These are phyloP conservation scores for Calonectria pteridis DNA, from an alignment of 2,329 filamentous ascomycete species.

Conservation along the genomic window DNA sequence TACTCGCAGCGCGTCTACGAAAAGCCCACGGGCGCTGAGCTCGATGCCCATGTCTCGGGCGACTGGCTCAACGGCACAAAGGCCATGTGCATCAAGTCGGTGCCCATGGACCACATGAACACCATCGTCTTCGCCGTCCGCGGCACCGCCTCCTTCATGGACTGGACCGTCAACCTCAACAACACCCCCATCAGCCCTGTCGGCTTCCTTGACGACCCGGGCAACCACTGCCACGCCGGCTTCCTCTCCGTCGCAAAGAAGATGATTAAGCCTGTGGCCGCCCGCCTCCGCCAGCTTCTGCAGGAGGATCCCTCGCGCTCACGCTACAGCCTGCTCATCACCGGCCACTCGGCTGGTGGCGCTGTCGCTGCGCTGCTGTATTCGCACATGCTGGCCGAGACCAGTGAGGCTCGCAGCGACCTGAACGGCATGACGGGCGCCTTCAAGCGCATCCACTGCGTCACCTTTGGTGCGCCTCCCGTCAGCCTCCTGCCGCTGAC, in stretches of 20 bases:
- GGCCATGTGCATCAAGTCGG: slow-evolving; percentile 86
- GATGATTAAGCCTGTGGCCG: slow-evolving; percentile 81
- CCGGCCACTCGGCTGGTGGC: slow-evolving; percentile 88
- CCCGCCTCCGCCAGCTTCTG: slow-evolving; percentile 76
- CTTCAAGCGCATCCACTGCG: slow-evolving; percentile 85
- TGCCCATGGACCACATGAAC: slow-evolving; percentile 82
- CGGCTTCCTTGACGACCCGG: slow-evolving; percentile 81
- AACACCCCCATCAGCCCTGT: slow-evolving; percentile 73
- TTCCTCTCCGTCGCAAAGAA: slow-evolving; percentile 81
- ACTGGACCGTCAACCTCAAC: slow-evolving; percentile 88
- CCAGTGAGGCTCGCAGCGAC: slow-evolving; percentile 70
- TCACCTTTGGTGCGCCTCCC: slow-evolving; percentile 88
- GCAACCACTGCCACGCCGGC: slow-evolving; percentile 84
- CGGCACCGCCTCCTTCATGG: slow-evolving; percentile 83
- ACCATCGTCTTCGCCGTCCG: slow-evolving; percentile 88
- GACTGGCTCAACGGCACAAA: slow-evolving; percentile 83
- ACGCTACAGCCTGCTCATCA: slow-evolving; percentile 80
- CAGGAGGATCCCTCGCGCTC: slow-evolving; percentile 77
- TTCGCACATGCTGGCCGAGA: slow-evolving; percentile 80
- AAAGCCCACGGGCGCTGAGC: slow-evolving; percentile 71
- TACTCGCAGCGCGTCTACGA: slow-evolving; percentile 83
- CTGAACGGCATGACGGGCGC: slow-evolving; percentile 75
- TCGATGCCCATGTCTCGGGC: slow-evolving; percentile 76
- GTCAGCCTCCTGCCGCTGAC: slow-evolving; percentile 77
- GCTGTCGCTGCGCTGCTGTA: slow-evolving; percentile 86